Percentiles rank a stretch among this genome's conserved stretches.
Evolutionary conservation across 2,329 filamentous ascomycete genomes (phyloP).

Genomic region (Aureobasidium sp.): DNA sequence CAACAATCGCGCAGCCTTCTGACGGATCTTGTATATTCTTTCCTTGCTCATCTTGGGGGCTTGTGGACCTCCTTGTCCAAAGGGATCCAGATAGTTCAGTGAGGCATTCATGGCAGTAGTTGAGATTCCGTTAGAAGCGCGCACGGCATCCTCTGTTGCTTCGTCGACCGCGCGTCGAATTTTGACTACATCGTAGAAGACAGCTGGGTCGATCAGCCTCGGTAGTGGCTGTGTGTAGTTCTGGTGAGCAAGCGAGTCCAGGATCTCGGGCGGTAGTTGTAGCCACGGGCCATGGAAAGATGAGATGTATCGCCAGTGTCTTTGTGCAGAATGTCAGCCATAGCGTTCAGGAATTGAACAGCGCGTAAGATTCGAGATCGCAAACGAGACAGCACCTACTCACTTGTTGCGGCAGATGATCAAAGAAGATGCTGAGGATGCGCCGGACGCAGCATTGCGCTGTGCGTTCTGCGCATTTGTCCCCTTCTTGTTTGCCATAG

Average conservation of each 20-base stretch:
- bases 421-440: slow-evolving; percentile 44
- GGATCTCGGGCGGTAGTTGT: slow-evolving; percentile 68
- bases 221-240: slow-evolving; percentile 74
- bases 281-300: slow-evolving; percentile 80
- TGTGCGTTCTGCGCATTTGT: slow-evolving; percentile 19
- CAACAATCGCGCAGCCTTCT: slow-evolving; percentile 72
- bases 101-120: slow-evolving; percentile 56
- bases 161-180: slow-evolving; percentile 75
- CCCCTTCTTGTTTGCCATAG: slow-evolving; percentile 30
- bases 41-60: slow-evolving; percentile 63
- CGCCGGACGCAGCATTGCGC: slow-evolving; percentile 16
- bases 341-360: background rate
- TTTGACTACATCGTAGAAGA: slow-evolving; percentile 79
- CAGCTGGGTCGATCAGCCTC: slow-evolving; percentile 68
- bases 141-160: slow-evolving; percentile 68
- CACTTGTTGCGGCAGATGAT: slow-evolving; percentile 65
- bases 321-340: slow-evolving; percentile 30
- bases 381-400: slow-evolving; percentile 28
- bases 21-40: slow-evolving; percentile 69
- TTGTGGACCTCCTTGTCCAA: slow-evolving; percentile 47
- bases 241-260: slow-evolving; percentile 70
- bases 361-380: background rate
- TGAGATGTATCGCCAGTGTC: slow-evolving; percentile 80
- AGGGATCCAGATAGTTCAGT: slow-evolving; percentile 42
- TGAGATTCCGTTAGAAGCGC: slow-evolving; percentile 66